Evolutionary conservation across 1,284 basidiomycete genomes (phyloP), one percentile per base, ranked within the genome.

Genomic region (Cutaneotrichosporon cyanovorans): DNA sequence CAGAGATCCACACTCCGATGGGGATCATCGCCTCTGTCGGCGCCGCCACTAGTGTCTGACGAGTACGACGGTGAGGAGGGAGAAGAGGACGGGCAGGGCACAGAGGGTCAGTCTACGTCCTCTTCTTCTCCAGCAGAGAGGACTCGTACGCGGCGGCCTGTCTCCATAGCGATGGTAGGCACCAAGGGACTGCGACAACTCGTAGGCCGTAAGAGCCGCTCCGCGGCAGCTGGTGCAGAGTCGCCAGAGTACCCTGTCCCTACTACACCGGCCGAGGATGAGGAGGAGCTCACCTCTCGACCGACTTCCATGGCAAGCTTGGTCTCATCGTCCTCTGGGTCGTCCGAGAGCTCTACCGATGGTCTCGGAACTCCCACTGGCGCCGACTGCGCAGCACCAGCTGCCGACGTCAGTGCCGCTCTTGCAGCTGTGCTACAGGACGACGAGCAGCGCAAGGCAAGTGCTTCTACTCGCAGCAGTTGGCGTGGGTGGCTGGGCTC

Each of bases 321-420:
- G 50, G 14, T 34, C 32, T 34, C 32, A 7, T 34, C 53, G 14
- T 55, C 53, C 21, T 28, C 25, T 7, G 7, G 8, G 25, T 66
- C 64, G 9, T 49, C 52, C 5, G 45, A 50, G 16, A 42, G 46
- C 42, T 61, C 57, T 10, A 59, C 51, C 39, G 63, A 68, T 33
- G 66, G 57, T 2, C 42, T 60, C 20, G 51, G 57, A 35, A 69
- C 66, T 1, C 66, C 66, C 2, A 42, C 61, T 35, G 50, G 36
- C 7, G 25, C 8, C 25, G 25, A 28, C n/a, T n/a, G n/a, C n/a
- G 43, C 51, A 11, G 42, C 28, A 23, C 37, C 20, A 46, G 53
- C 31, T 36, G 51, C 32, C 45, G 52, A 53, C 15, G 51, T 47
- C 30, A 57, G 38, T 37, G 51, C 35, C 45, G 22, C 31, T 14